phyloP scores from a whole-genome alignment of 2,329 filamentous ascomycete genomes.

The Coniochaeta sp. region DNA sequence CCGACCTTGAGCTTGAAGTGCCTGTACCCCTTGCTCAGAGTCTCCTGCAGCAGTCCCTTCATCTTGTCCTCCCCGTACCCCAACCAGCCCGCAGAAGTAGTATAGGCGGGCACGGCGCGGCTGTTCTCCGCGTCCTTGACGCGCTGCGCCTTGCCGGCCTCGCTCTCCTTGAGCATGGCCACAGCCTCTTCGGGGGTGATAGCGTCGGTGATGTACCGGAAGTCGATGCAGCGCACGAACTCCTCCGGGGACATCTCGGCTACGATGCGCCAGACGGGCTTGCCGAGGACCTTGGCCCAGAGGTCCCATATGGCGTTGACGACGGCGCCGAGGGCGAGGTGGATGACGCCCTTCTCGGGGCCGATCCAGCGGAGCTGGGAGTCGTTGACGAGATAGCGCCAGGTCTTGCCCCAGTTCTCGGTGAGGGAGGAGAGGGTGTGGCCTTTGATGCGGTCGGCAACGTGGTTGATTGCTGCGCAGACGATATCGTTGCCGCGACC shows the following conservation, averaged over 20 bases:
- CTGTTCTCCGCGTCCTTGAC: slow-evolving; percentile 66
- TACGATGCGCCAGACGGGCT: slow-evolving; percentile 87
- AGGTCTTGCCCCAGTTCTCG: slow-evolving; percentile 77
- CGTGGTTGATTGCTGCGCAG: slow-evolving; percentile 72
- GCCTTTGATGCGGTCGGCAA: slow-evolving; percentile 68
- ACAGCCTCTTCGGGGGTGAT: slow-evolving; percentile 80
- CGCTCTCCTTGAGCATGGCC: slow-evolving; percentile 56
- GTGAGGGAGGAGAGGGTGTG: slow-evolving; percentile 72
- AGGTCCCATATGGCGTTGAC: slow-evolving; percentile 92
- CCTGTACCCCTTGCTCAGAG: slow-evolving; percentile 65
- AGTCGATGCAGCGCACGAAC: slow-evolving; percentile 83
- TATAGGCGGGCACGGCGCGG: slow-evolving; percentile 81
- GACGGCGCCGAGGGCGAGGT: slow-evolving; percentile 80
- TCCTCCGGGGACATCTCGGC: slow-evolving; percentile 86
- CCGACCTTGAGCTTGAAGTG: slow-evolving; percentile 94
- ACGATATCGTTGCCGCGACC: slow-evolving; percentile 90
- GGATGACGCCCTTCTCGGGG: slow-evolving; percentile 88
- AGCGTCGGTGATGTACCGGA: slow-evolving; percentile 91
- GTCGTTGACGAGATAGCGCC: slow-evolving; percentile 87
- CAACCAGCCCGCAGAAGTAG: slow-evolving; percentile 86
- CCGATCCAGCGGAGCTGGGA: slow-evolving; percentile 90
- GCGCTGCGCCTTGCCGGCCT: slow-evolving; percentile 61
- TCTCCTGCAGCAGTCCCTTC: slow-evolving; percentile 65
- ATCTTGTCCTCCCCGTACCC: slow-evolving; percentile 86
- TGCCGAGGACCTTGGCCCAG: slow-evolving; percentile 81